phyloP scores from a whole-genome alignment of 2,329 filamentous ascomycete species.

The Laburnicola sp. region DNA sequence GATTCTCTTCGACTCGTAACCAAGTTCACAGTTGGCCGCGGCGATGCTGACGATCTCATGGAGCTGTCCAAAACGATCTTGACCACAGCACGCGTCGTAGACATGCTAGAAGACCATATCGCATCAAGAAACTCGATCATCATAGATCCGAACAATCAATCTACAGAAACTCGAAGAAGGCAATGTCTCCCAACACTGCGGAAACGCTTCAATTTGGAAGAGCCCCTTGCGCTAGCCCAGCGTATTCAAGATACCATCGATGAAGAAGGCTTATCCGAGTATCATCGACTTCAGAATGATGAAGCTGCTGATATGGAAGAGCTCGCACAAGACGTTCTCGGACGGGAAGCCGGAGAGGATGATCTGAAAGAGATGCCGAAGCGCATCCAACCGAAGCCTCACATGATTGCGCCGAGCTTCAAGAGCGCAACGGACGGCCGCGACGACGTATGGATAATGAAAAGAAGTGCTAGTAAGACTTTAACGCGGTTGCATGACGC shows the following conservation, averaged over 20 bases:
- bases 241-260: slow-evolving; percentile 81
- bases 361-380: slow-evolving; percentile 52
- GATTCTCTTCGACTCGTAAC: slow-evolving; percentile 90
- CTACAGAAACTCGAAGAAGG: slow-evolving; percentile 22
- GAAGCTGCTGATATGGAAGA: slow-evolving; percentile 71
- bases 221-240: slow-evolving; percentile 68
- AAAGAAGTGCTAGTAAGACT: slow-evolving; percentile 64
- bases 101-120: slow-evolving; percentile 30
- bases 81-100: slow-evolving; percentile 68
- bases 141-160: slow-evolving; percentile 7
- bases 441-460: slow-evolving; percentile 66
- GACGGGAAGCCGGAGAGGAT: slow-evolving; percentile 63
- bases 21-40: slow-evolving; percentile 88
- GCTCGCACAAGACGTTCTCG: slow-evolving; percentile 73
- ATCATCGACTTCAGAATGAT: slow-evolving; percentile 75
- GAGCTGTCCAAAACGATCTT: slow-evolving; percentile 79
- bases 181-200: slow-evolving; percentile 50
- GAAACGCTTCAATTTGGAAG: slow-evolving; percentile 65
- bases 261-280: slow-evolving; percentile 82
- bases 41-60: slow-evolving; percentile 89
- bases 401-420: slow-evolving; percentile 34
- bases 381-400: slow-evolving; percentile 41
- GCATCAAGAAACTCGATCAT: slow-evolving; percentile 21
- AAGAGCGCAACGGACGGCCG: slow-evolving; percentile 43
- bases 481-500: slow-evolving; percentile 70